Percentiles rank a stretch among this genome's conserved stretches.
Evolutionary conservation across 2,329 filamentous ascomycete genomes (phyloP).

Genomic region (Fusarium keratoplasticum): DNA sequence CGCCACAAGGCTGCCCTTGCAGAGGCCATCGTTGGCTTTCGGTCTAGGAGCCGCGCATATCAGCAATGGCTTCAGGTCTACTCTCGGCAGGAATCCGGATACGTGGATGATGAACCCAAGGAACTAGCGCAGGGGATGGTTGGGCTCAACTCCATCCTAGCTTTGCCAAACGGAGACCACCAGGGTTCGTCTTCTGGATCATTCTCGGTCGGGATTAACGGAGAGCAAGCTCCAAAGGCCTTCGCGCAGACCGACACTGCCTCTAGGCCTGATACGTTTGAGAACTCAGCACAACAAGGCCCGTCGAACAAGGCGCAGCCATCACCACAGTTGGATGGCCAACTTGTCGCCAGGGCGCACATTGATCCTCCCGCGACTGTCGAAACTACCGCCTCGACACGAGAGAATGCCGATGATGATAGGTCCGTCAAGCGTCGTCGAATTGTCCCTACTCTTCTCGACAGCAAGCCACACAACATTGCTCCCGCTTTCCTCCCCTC

Average conservation of each 20-base stretch:
- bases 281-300: background rate
- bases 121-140: background rate
- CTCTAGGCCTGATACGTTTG: background rate
- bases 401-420: conserved; percentile 6
- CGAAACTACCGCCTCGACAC: background rate
- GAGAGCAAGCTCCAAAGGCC: background rate
- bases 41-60: conserved; percentile 63
- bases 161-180: background rate
- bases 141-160: background rate
- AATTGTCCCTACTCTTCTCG: conserved; percentile 39
- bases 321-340: background rate
- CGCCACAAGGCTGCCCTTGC: conserved; percentile 69
- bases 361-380: background rate
- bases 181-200: background rate
- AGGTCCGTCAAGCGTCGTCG: conserved; percentile 44
- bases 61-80: conserved; percentile 45
- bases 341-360: background rate
- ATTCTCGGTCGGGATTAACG: background rate
- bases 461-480: conserved; percentile 31
- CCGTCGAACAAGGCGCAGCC: background rate
- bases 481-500: conserved; percentile 39
- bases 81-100: conserved; percentile 29
- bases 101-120: conserved; percentile 21
- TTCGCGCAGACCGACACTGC: background rate
- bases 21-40: conserved; percentile 68